Conservation (phyloP, 352 stramenopile species). For the Phytophthora pinifolia region DNA sequence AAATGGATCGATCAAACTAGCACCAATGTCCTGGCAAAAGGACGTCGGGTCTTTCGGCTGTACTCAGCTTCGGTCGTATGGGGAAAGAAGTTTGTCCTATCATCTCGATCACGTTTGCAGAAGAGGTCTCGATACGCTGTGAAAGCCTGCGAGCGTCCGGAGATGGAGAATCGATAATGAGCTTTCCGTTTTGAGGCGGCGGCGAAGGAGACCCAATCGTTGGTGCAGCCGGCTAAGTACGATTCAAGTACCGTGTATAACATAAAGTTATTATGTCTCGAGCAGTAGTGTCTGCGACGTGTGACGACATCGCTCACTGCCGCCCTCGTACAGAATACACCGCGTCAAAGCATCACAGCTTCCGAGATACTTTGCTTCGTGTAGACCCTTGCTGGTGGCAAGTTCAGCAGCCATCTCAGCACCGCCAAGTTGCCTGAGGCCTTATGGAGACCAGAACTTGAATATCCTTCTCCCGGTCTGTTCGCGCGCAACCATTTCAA, state of each 20-base stretch:
- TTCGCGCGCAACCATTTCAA: constrained; percentile 10
- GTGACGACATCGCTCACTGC: constrained; percentile 7
- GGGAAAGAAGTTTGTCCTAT: constrained; percentile 84
- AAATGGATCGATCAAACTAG: constrained; percentile 67
- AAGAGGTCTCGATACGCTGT: not conserved
- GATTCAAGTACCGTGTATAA: constrained; percentile 7
- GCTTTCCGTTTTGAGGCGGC: not conserved
- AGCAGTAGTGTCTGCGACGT: constrained; percentile 13
- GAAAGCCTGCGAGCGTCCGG: constrained; percentile 4
- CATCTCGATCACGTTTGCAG: constrained; percentile 64
- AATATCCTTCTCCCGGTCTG: constrained; percentile 4
- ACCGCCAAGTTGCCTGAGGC: not conserved
- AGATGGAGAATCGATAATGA: constrained; percentile 21
- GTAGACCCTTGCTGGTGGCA: not conserved
- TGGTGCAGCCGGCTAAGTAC: constrained; percentile 10
- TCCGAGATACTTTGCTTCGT: not conserved
- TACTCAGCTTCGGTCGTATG: constrained; percentile 79
- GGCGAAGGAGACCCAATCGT: constrained; percentile 19
- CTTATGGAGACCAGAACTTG: constrained; percentile 1
- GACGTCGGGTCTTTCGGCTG: constrained; percentile 68
- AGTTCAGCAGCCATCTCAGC: constrained; percentile 3
- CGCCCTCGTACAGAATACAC: not conserved
- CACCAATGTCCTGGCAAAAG: constrained; percentile 63
- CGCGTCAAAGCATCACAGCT: constrained; percentile 4
- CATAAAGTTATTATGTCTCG: constrained; percentile 12